Conservation (phyloP, 192 early-diverging fungal species). For the Diversispora eburnea region DNA sequence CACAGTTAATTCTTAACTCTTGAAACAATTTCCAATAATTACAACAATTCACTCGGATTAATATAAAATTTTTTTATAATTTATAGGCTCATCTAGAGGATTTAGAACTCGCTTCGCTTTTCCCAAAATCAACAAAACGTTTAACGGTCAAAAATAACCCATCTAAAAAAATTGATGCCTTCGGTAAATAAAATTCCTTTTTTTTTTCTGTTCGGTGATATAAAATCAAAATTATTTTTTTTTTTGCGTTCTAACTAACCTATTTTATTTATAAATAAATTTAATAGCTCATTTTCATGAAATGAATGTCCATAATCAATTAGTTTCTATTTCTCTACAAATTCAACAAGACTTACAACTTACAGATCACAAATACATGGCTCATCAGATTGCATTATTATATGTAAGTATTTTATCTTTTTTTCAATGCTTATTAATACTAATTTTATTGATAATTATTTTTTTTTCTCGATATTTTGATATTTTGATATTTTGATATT, state of each 20-base stretch:
- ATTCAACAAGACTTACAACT: slow-evolving; percentile 47
- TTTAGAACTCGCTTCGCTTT: slow-evolving; percentile 38
- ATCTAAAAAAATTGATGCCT: slow-evolving; percentile 19
- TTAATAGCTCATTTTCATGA: slow-evolving; percentile 41
- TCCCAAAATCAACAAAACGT: slow-evolving; percentile 41
- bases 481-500: no score
- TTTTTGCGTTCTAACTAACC: background rate
- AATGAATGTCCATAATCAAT: slow-evolving; percentile 45
- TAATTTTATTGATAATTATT: background rate
- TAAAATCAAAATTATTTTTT: background rate
- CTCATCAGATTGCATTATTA: slow-evolving; percentile 51
- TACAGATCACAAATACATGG: slow-evolving; percentile 52
- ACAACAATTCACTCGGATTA: no score
- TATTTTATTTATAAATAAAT: background rate
- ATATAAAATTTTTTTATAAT: no score
- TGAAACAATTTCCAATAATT: background rate
- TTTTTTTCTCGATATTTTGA: background rate
- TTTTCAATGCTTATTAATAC: background rate
- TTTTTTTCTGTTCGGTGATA: background rate
- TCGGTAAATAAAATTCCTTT: background rate
- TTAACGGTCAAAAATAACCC: slow-evolving; percentile 32
- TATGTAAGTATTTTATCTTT: slow-evolving; percentile 38
- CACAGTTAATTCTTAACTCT: background rate
- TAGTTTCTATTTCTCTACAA: slow-evolving; percentile 47
- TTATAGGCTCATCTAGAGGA: slow-evolving; percentile 37